phyloP scores from a whole-genome alignment of 306 rosid species.

The Alnus glutinosa region DNA sequence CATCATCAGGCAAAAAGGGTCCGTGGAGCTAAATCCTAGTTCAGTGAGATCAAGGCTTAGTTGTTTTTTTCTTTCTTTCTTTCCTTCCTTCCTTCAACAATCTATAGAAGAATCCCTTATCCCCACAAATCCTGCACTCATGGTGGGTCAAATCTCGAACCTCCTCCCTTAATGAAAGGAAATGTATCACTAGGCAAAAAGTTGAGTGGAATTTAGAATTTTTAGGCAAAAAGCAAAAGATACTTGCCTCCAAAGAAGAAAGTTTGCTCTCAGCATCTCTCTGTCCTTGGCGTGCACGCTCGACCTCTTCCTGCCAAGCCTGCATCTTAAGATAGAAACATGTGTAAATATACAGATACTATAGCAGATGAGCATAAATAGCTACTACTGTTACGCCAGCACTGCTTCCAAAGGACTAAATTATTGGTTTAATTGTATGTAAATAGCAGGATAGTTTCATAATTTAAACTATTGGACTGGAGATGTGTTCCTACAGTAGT shows the following conservation, averaged over 20 bases:
- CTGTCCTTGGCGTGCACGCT: constrained; percentile 93
- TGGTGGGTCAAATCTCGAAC: background rate
- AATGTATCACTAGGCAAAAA: background rate
- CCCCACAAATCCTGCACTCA: background rate
- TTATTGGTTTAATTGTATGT: background rate
- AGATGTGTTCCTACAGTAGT: background rate
- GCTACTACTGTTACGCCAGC: background rate
- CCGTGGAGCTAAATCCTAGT: background rate
- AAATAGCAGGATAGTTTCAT: background rate
- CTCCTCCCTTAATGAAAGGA: background rate
- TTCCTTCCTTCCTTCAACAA: background rate
- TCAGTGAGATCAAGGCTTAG: background rate
- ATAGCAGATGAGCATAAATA: constrained; percentile 25
- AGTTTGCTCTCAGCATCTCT: constrained; percentile 95
- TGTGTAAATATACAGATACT: constrained; percentile 12
- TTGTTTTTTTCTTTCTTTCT: too few relatives aligned
- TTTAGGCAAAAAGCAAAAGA: constrained; percentile 19
- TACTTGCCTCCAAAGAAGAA: constrained; percentile 76
- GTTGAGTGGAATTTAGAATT: background rate
- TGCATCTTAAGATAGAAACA: constrained; percentile 54
- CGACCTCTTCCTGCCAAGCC: constrained; percentile 98
- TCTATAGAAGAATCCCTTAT: background rate
- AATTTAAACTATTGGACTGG: constrained; percentile 3
- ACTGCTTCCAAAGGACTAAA: constrained; percentile 7
- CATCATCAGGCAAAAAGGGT: constrained; percentile 4